Base-by-base conservation (phyloP, 192 early-diverging fungal species). In the Spinellus fusiger region DNA sequence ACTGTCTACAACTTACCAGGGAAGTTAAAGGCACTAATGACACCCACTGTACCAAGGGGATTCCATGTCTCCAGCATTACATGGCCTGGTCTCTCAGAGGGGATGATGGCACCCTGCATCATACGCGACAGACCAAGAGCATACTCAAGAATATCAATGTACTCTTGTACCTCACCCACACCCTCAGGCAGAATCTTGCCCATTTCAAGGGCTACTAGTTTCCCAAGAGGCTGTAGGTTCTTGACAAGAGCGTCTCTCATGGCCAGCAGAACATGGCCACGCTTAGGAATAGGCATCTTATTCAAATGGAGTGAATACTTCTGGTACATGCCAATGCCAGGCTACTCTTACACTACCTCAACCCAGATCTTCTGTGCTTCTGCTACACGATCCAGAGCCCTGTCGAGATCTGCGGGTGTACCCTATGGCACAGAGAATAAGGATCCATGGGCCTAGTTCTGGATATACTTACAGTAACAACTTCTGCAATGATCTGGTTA, bases 21-120 rank as follows among this genome's bases (percentile, higher is more conserved):
- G 76, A 95, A 98, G 77, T 98, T 98, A 73, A 90, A 98, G 16
- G 95, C 93, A 31, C 90, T 91, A 68, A 98, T 93, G 57, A 98
- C 86, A 61, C 92, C 95, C 25, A 94, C 89, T 23, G 83, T 84
- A 46, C 95, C 95, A 31, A 98, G 79, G 23, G 95, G 95, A 62
- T 98, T 91, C 90, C 88, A 98, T 62, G 91, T 82, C 74, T 98
- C 95, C 76, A 95, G 85, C 90, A 98, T 93, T 53, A 90, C 80
- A 71, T 98, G 95, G 22, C 92, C 92, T n/a, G 90, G 85, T 49
- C 86, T 80, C 69, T 98, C 95, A 62, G 83, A 86, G 12, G 95
- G 95, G 40, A 98, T 83, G 20, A 95, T 86, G 27, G 79, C 56
- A 9, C 95, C 95, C 68, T 84, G 83, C 49, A 98, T 61, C 66